Base-by-base conservation (phyloP, 495 filamentous ascomycete species). In the Tuber umbilicatum region DNA sequence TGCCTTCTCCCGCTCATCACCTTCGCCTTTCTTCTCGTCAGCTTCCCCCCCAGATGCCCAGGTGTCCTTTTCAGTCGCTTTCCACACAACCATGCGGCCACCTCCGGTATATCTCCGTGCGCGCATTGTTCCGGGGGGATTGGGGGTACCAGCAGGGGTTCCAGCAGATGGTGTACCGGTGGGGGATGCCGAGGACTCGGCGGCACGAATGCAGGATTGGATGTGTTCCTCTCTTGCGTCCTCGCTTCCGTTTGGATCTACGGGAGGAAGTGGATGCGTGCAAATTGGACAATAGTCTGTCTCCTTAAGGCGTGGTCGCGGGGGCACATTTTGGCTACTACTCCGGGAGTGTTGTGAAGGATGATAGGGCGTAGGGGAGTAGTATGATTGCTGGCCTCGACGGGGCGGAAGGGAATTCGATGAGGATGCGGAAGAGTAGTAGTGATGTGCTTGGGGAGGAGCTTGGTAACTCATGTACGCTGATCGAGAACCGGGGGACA, bases 231-330 rank as follows among this genome's bases (percentile, higher is more conserved):
- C 93, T 19, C 94, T 88, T 1, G 86, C 85, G 17, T 86, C 83
- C 73, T 92, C 88, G 35, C 86, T 89, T 19, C 88, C 87, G 70
- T 92, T 86, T 3, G 86, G 82, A 16, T 88, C 84, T 35, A 90
- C 85, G 14, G 90, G 87, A 0, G 94, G 94, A 10, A 98, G 89
- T 77, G 89, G 88, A 16, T 84, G 84, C 75, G 93, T 91, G 79
- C 95, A 99, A 72, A 97, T 89, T 5, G 94, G 94, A 81, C 95
- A 99, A 73, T 94, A 89, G 83, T 98, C 95, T 76, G 93, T 91
- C 81, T 97, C 94, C 27, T 87, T 84, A 12, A 93, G 85, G 42
- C 84, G 80, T 31, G 83, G 78, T 47, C 50, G 81, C 39, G 82
- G 81, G 17, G 75, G 74, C 82, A 40, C 55, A 27, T 64, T 31